Evolutionary conservation across 1,284 basidiomycete genomes (phyloP), one percentile per base, ranked within the genome.

Genomic region (Cystobasidium sp.): DNA sequence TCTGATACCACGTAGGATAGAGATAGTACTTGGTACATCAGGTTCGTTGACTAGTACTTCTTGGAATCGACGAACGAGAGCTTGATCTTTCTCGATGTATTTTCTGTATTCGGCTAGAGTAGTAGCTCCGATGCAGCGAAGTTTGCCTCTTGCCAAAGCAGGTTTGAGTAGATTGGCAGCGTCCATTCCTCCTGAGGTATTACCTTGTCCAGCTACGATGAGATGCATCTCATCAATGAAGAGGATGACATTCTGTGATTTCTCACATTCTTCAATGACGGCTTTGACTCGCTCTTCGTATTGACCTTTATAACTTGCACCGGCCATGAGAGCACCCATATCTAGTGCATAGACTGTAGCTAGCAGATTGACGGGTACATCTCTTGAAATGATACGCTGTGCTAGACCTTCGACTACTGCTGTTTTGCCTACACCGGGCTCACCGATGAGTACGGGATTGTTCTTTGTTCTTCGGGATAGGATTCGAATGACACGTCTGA

Each of bases 231-330:
- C 67, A 80, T 99, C 95, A 79, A 98, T 90, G 85, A 98, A 98
- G 49, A 99, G 88, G 78, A 98, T 94, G 80, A 97, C 88, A 88
- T 70, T 94, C 89, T 0, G 86, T 4, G 92, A 88, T 83, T 97
- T 95, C 83, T 98, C 96, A 76, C 98, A 90, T 83, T 99, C 97
- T 82, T 82, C 88, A 65, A 98, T 85, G 75, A 98, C 93, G 14
- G 90, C 86, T 84, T 97, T 98, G 84, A 98, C 89, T 62, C 96
- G 91, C 82, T 99, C 96, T 84, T 99, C 96, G 83, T 95, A 99
- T 84, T 98, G 94, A 75, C 95, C 95, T 83, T 82, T 81, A 80
- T 82, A 83, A 55, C 77, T 80, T 46, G 94, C 95, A 68, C 96
- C 94, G 6, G 94, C 93, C 91, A 95, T 96, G 75, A 97, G 87